These are phyloP conservation scores for Ilex asprella DNA, from an alignment of 257 asterid species.

Conservation along the genomic window DNA sequence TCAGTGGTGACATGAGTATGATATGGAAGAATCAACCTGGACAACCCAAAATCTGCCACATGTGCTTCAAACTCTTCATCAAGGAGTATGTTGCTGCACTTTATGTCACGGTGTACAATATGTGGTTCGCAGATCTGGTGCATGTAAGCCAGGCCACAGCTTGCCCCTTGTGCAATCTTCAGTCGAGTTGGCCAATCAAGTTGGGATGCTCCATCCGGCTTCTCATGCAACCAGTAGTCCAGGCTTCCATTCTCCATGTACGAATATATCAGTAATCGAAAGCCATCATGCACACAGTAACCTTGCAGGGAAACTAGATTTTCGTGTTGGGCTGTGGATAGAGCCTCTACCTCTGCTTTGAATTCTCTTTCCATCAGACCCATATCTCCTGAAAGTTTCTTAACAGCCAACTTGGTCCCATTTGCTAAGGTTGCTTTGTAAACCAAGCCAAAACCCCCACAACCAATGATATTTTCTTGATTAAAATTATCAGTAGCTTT, in stretches of 20 bases:
- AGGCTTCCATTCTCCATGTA: conserved; percentile 96
- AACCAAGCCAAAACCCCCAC: conserved; percentile 97
- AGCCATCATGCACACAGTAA: conserved; percentile 86
- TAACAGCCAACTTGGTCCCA: conserved; percentile 75
- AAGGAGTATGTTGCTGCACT: conserved; percentile 90
- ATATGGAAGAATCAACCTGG: conserved; percentile 83
- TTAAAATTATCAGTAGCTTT: conserved; percentile 87
- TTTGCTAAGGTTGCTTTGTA: conserved; percentile 69
- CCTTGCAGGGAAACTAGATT: conserved; percentile 87
- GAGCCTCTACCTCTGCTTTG: conserved; percentile 90
- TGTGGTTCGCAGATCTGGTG: conserved; percentile 90
- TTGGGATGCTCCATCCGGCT: conserved; percentile 64
- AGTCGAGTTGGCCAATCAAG: conserved; percentile 86
- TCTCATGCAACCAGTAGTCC: conserved; percentile 94
- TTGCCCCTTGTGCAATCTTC: conserved; percentile 64
- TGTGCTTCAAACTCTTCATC: conserved; percentile 79
- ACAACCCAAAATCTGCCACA: conserved; percentile 90
- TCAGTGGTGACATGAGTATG: conserved; percentile 92
- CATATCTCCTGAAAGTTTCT: conserved; percentile 94
- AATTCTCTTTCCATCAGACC: conserved; percentile 96
- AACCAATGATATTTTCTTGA: conserved; percentile 81
- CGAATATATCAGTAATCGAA: conserved; percentile 68
- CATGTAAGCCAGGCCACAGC: conserved; percentile 90
- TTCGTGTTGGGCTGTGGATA: conserved; percentile 86
- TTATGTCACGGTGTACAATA: conserved; percentile 87